Evolutionary conservation across 1,139 yeast species (phyloP), one percentile per base, ranked within the genome.

Genomic region (Scheffersomyces cryptocercus): DNA sequence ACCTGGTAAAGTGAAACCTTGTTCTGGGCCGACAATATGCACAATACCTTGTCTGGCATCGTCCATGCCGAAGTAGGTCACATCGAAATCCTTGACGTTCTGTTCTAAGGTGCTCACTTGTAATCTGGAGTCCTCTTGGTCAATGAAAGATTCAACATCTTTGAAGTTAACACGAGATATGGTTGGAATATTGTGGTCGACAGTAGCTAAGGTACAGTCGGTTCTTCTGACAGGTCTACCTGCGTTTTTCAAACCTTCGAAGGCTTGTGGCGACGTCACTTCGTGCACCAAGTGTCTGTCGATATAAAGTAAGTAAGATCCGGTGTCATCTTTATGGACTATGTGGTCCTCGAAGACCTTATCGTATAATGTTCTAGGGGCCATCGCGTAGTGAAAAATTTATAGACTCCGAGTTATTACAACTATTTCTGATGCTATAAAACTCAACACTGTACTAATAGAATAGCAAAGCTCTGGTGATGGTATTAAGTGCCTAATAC

Each of bases 221-320:
- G 79, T 75, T 73, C 99, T 82, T 76, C 99, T 85, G 41, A 93
- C 97, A 47, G 68, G 65, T 73, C 99, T 84, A 41, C 87, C 88
- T 16, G 97, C 97, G 59, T 82, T 86, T 53, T 77, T 79, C 58
- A 93, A 79, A 35, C 98, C 98, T 71, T 93, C 99, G 62, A 93
- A 93, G 8, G 99, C 99, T 69, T 93, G 99, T 29, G 99, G 99
- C 31, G 98, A 90, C 1, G 99, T 93, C 43, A 93, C 99, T 71
- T 93, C 99, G 66, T 93, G 99, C 45, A 93, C 96, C 56, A 93
- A 77, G 66, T 93, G 99, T 69, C 99, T 88, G 69, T 93, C 99
- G 50, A 93, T 91, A 67, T 88, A 93, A 51, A 93, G 70, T 54
- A 93, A 77, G 61, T 79, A 85, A 11, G 97, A 89, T 32, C 95